Base-by-base conservation (phyloP, 2,329 filamentous ascomycete species). In the Botryosphaeria dothidea region DNA sequence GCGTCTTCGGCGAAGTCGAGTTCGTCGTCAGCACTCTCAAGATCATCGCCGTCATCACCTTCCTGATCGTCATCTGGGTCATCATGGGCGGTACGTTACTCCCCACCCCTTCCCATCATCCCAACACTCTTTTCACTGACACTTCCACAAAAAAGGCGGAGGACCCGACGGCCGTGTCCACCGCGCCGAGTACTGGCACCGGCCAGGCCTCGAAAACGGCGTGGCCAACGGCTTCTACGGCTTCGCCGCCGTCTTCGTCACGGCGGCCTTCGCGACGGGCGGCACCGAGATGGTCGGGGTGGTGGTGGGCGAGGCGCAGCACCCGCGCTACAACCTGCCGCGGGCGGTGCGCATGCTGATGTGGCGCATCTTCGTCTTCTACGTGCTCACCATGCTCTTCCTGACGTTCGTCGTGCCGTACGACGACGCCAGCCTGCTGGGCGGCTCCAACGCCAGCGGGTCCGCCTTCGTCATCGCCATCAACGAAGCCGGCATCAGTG, bases 401-500 rank as follows among this genome's bases (percentile, higher is more conserved):
- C 84, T 97, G 9, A 87, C 88, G 4, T 81, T 97, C 3, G 88
- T 97, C 65, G 92, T 97, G 0, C 90, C 89, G 0, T 93, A 90
- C 75, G 80, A 86, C 71, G 86, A 96, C 67, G 62, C 73, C 0
- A 81, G 84, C 3, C 88, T 97, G 0, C 81, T 92, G 1, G 82
- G 82, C 11, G 82, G 83, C 45, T 80, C 75, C 25, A 87, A 93
- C 74, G 86, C 89, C 46, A 87, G 87, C 34, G 90, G 92, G 1
- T 96, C 92, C 2, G 93, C 94, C 1, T 97, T 97, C 76, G 93
- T 97, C 71, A 96, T 97, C 71, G 92, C 93, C 67, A 96, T 97
- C 71, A 83, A 41, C 5, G 90, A 69, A 90, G 92, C 93, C 1
- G 90, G 92, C 8, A 96, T 97, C 71, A 80, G 86, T 45, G 89